phyloP scores from a whole-genome alignment of 2,329 filamentous ascomycete genomes.

The Thermochaetoides dissita region DNA sequence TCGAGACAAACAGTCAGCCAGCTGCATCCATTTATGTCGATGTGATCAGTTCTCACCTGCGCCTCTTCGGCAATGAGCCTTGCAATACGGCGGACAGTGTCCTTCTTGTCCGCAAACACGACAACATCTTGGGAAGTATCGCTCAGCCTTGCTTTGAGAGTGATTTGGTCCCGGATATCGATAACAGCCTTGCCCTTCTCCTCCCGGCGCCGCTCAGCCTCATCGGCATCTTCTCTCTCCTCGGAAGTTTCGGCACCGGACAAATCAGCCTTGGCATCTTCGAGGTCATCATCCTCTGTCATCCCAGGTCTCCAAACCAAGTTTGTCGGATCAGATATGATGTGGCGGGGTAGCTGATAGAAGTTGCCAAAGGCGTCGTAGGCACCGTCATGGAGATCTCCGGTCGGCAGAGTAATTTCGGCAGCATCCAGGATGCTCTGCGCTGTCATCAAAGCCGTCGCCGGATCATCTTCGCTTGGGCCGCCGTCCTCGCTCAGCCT shows the following conservation, averaged over 20 bases:
- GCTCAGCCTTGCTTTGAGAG: conserved; percentile 50
- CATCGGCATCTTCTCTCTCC: conserved; percentile 8
- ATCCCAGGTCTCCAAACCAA: conserved; percentile 21
- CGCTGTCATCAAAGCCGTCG: conserved; percentile 46
- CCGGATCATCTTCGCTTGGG: conserved; percentile 21
- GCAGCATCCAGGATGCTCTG: conserved; percentile 70
- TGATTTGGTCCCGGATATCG: conserved; percentile 34
- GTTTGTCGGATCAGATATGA: conserved; percentile 55
- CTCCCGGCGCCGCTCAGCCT: conserved; percentile 23
- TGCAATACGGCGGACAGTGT: conserved; percentile 51
- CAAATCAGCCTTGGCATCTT: conserved; percentile 12
- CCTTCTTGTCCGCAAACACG: conserved; percentile 41
- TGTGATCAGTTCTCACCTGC: conserved; percentile 32
- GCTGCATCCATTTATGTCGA: background rate
- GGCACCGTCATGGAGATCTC: conserved; percentile 55
- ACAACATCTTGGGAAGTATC: conserved; percentile 51
- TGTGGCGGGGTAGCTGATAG: conserved; percentile 54
- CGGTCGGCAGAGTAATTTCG: conserved; percentile 60
- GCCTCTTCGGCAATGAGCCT: conserved; percentile 50
- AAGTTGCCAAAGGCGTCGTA: conserved; percentile 59
- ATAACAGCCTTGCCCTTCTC: conserved; percentile 39
- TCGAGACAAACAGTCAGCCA: conserved; percentile 18
- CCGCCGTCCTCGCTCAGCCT: conserved; percentile 14
- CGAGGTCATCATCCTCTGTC: conserved; percentile 9
- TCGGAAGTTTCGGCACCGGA: conserved; percentile 12